phyloP scores from a whole-genome alignment of 345 rosid species.

The Eutrema yunnanense region DNA sequence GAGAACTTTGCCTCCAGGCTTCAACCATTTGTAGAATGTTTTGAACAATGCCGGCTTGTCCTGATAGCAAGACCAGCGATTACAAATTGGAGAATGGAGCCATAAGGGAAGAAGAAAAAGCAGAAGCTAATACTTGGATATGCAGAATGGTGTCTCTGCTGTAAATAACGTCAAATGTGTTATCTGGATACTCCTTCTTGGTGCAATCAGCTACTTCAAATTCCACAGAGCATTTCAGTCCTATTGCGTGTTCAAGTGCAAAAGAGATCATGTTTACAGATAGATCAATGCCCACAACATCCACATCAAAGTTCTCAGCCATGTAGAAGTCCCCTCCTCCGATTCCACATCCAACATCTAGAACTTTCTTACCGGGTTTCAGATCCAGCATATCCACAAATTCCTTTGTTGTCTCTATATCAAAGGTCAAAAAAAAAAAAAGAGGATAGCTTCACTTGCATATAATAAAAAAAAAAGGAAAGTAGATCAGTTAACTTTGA shows the following conservation, averaged over 20 bases:
- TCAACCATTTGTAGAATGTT: conserved; percentile 90
- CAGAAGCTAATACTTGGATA: conserved; percentile 54
- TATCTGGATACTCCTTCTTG: conserved; percentile 67
- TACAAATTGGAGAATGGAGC: not conserved
- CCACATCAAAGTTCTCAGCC: conserved; percentile 82
- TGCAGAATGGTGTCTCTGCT: conserved; percentile 96
- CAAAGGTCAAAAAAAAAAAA: conserved; percentile 8
- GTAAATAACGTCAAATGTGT: conserved; percentile 87
- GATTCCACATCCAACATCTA: conserved; percentile 98
- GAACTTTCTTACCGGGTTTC: conserved; percentile 87
- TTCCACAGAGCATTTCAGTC: conserved; percentile 79
- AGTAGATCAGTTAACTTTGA: not conserved
- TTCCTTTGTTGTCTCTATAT: conserved; percentile 92
- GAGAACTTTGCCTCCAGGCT: conserved; percentile 91
- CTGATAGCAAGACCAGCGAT: conserved; percentile 34
- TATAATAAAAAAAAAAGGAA: too few relatives aligned
- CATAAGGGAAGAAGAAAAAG: not conserved
- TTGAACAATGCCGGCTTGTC: conserved; percentile 87
- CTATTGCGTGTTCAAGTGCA: conserved; percentile 91
- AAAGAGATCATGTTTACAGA: conserved; percentile 91
- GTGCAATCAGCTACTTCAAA: conserved; percentile 99
- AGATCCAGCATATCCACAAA: conserved; percentile 83
- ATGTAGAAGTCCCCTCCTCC: conserved; percentile 99
- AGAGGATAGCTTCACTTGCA: too few relatives aligned
- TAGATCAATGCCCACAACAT: conserved; percentile 92